Conservation (phyloP, 1,284 basidiomycete genomes). For the Fomitopsis betulina region DNA sequence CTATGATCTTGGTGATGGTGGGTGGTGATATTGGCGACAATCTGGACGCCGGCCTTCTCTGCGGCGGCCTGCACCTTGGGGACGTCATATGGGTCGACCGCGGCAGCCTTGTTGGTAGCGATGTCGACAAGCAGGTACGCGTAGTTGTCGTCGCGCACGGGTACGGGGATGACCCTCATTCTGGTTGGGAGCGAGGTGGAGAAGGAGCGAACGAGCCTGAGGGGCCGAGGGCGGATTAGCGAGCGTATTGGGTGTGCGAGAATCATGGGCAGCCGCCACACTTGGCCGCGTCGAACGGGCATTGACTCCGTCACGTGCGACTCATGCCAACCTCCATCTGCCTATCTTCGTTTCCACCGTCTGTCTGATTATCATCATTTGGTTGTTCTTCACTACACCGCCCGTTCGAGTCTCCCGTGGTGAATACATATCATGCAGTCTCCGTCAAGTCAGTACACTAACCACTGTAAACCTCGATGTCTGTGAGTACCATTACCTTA, state of each 20-base stretch:
- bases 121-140: conserved; percentile 85
- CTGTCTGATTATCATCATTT: too few relatives aligned
- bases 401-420: too few relatives aligned
- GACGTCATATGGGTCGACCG: conserved; percentile 82
- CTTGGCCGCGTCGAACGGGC: too few relatives aligned
- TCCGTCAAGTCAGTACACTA: too few relatives aligned
- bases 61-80: conserved; percentile 69
- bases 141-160: conserved; percentile 83
- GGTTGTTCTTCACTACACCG: too few relatives aligned
- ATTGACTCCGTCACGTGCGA: too few relatives aligned
- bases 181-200: conserved; percentile 20
- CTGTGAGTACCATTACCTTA: too few relatives aligned
- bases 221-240: conserved; percentile 3
- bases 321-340: too few relatives aligned
- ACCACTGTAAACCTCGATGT: too few relatives aligned
- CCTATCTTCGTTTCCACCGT: too few relatives aligned
- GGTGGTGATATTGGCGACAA: conserved; percentile 79
- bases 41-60: conserved; percentile 59
- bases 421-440: too few relatives aligned
- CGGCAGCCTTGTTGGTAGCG: conserved; percentile 64
- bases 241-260: conserved; percentile 1
- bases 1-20: conserved; percentile 91
- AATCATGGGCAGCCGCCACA: too few relatives aligned
- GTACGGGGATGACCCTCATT: conserved; percentile 76
- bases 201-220: conserved; percentile 14